Evolutionary conservation across 2,329 filamentous ascomycete genomes (phyloP).

Genomic region (Emydomyces testavorans): DNA sequence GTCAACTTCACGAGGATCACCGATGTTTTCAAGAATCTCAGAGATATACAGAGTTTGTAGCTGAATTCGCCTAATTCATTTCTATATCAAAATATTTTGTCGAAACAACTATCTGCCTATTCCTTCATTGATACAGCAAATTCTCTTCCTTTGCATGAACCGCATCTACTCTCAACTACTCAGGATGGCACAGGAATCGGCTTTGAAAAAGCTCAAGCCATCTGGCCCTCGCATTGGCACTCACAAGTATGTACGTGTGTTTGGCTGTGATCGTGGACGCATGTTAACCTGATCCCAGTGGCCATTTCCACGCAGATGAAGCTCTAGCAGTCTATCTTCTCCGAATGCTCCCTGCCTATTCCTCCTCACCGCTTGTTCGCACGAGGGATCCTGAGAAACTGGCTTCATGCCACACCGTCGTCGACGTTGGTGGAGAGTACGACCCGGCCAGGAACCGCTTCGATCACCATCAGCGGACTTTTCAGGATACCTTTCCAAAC

Average conservation of each 20-base stretch:
- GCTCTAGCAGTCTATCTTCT: slow-evolving; percentile 94
- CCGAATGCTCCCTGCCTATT: slow-evolving; percentile 72
- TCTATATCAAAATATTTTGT: too few relatives aligned
- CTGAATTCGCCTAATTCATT: too few relatives aligned
- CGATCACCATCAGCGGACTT: slow-evolving; percentile 95
- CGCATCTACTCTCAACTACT: slow-evolving; percentile 32
- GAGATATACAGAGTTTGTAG: too few relatives aligned
- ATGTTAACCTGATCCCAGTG: slow-evolving; percentile 36
- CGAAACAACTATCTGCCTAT: too few relatives aligned
- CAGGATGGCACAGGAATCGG: slow-evolving; percentile 54
- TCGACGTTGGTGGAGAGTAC: slow-evolving; percentile 96
- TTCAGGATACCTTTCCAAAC: slow-evolving; percentile 71
- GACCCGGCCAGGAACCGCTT: slow-evolving; percentile 64
- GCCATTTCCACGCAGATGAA: slow-evolving; percentile 98
- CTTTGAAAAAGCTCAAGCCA: slow-evolving; percentile 76
- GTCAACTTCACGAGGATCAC: too few relatives aligned
- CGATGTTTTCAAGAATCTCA: too few relatives aligned
- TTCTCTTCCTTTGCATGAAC: slow-evolving; percentile 16
- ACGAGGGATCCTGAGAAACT: slow-evolving; percentile 75
- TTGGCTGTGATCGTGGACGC: neutral
- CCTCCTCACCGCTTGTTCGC: slow-evolving; percentile 61
- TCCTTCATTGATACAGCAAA: too few relatives aligned
- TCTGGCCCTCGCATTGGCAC: slow-evolving; percentile 67
- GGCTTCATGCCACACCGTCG: slow-evolving; percentile 78
- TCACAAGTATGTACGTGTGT: slow-evolving; percentile 50